Base-by-base conservation (phyloP, 768 basidiomycete genomes). In the Lyophyllum semitale region DNA sequence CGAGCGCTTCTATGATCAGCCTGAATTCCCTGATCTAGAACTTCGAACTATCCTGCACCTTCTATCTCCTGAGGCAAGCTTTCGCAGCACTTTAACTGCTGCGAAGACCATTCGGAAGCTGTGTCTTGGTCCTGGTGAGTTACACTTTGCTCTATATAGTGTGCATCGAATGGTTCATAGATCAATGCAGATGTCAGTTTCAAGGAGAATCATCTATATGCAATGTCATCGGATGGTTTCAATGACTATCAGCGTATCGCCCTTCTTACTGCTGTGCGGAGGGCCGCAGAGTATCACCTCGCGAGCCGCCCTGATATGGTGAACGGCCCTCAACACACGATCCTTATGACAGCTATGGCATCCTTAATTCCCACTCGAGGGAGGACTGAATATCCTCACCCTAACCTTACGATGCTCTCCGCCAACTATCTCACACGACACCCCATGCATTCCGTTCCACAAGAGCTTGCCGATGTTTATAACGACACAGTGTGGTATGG, bases 21-120 rank as follows among this genome's bases (percentile, higher is more conserved):
- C 37, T 20, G 53, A 48, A 20, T 55, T 41, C 13, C 26, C 53
- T 4, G 53, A 55, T 23, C 47, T 48, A 22, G 46, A 32, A 43
- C 29, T 55, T 5, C 48, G 45, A 27, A 57, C 45, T 8, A 47
- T 53, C 4, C 22, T 53, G 18, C 51, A 53, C 18, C 37, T 57
- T 22, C 26, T 57, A 17, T 57, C 56, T 11, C 56, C 56, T 17
- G 55, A 57, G 38, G 55, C 51, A 5, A 57, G 56, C 22, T 42
- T 57, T 47, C 56, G 56, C n/a, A 52, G 51, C 33, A 57, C 52
- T 26, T 44, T 57, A 4, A 29, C 56, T 22, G 56, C 56, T 26
- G 51, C 51, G 4, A 29, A 44, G 51, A 57, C 41, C 6, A 22
- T 55, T 27, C 37, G 17, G 20, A 55, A 48, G 13, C 2, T 46